A percentile compares a stretch with the other conserved stretches of the same genome.
Conservation (phyloP, 768 basidiomycete species). For the Multifurca ochricompacta region DNA sequence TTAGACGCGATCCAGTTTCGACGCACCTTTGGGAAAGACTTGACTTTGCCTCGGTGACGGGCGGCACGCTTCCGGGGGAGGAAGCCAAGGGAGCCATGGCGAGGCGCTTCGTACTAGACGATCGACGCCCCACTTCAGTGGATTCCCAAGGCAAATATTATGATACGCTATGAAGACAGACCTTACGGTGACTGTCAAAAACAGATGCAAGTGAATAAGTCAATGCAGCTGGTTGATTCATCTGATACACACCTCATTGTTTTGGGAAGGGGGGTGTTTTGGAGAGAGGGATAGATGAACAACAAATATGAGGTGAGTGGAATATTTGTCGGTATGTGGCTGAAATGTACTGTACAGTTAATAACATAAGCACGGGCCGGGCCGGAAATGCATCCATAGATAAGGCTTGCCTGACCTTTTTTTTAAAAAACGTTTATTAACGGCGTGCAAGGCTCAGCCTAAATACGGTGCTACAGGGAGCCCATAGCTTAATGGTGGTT, state of each 20-base stretch:
- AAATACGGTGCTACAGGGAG: too few relatives aligned
- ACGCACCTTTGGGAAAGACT: conserved; percentile 95
- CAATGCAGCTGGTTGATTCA: too few relatives aligned
- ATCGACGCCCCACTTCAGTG: conserved; percentile 25
- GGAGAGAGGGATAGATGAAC: conserved; percentile 10
- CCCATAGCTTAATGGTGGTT: too few relatives aligned
- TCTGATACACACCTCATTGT: conserved; percentile 35
- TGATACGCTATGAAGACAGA: conserved; percentile 30
- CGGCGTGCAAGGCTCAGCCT: too few relatives aligned
- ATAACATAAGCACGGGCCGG: conserved; percentile 1
- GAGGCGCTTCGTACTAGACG: conserved; percentile 90
- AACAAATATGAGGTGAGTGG: too few relatives aligned
- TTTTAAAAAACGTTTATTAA: too few relatives aligned
- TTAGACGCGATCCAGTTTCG: not conserved
- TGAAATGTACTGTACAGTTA: conserved; percentile 21
- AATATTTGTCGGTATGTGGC: conserved; percentile 9
- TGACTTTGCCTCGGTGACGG: conserved; percentile 97
- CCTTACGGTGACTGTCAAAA: conserved; percentile 76
- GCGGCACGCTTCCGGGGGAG: conserved; percentile 95
- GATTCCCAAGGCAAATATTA: conserved; percentile 18
- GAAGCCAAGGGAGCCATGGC: conserved; percentile 96
- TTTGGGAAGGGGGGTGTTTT: conserved; percentile 25
- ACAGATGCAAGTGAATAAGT: not conserved
- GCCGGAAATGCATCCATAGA: too few relatives aligned
- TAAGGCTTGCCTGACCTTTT: too few relatives aligned